Percentiles rank a stretch among this genome's conserved stretches.
Conservation (phyloP, 2,329 filamentous ascomycete genomes). For the Pezicula carpinea region DNA sequence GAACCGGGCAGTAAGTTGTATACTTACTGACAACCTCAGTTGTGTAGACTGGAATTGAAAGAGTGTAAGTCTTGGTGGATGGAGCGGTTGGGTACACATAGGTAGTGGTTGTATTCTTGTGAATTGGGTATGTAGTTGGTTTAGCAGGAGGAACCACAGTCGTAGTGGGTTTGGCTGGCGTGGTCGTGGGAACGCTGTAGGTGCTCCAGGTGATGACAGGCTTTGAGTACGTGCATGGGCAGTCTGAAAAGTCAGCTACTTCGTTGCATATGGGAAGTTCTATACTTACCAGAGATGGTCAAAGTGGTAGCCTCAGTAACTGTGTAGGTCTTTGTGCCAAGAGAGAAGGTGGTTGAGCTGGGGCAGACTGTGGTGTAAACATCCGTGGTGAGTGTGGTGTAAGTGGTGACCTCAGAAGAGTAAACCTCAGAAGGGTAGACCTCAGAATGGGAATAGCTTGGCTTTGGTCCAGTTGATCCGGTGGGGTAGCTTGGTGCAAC, state of each 20-base stretch:
- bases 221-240: constrained; percentile 36
- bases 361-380: constrained; percentile 31
- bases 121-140: not conserved
- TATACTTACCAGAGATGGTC: constrained; percentile 32
- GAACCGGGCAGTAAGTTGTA: constrained; percentile 45
- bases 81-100: not conserved
- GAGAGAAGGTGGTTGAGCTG: constrained; percentile 38
- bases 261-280: not conserved
- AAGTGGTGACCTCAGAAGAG: constrained; percentile 8
- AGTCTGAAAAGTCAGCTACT: constrained; percentile 14
- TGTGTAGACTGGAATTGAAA: constrained; percentile 11
- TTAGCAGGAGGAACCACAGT: not conserved
- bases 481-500: constrained; percentile 11
- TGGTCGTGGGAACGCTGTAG: constrained; percentile 25
- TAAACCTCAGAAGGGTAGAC: not conserved
- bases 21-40: constrained; percentile 40
- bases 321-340: constrained; percentile 40
- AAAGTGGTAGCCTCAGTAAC: constrained; percentile 40
- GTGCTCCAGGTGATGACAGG: constrained; percentile 31
- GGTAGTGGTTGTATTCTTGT: not conserved
- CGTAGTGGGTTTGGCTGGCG: not conserved
- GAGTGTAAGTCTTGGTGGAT: not conserved
- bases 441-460: constrained; percentile 10
- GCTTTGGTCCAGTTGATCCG: constrained; percentile 8
- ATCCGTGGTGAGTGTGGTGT: constrained; percentile 7